A percentile compares a stretch with the other conserved stretches of the same genome.
Conservation (phyloP, 805 yeast species). For the Starmerella bacillaris region DNA sequence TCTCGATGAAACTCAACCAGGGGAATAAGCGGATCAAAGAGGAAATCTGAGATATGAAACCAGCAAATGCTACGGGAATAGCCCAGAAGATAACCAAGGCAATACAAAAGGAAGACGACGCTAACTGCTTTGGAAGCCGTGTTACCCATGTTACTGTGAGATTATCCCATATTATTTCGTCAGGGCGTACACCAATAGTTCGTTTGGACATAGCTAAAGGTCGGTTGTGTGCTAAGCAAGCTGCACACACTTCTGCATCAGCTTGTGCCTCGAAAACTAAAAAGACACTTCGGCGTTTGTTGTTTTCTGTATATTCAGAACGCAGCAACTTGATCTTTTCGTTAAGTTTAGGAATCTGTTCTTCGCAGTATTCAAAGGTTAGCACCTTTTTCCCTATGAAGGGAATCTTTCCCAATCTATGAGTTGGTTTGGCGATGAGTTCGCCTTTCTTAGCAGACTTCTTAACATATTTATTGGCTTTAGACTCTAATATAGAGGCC, state of each 20-base stretch:
- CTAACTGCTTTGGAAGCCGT: constrained; percentile 38
- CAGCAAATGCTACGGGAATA: constrained; percentile 94
- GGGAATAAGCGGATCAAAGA: constrained; percentile 31
- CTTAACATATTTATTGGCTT: constrained; percentile 51
- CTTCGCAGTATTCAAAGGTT: constrained; percentile 56
- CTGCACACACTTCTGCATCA: constrained; percentile 78
- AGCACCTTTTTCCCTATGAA: constrained; percentile 70
- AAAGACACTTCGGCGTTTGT: constrained; percentile 69
- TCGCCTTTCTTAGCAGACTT: constrained; percentile 47
- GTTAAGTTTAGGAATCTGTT: constrained; percentile 51
- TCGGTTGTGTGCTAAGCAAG: constrained; percentile 38
- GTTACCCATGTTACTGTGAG: constrained; percentile 38
- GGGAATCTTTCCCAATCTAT: constrained; percentile 34
- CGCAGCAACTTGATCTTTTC: constrained; percentile 45
- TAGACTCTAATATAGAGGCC: constrained; percentile 46
- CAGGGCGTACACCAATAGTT: constrained; percentile 53
- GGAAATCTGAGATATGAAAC: constrained; percentile 71
- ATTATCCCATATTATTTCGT: constrained; percentile 72
- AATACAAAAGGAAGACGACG: constrained; percentile 41
- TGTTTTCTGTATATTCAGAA: constrained; percentile 31
- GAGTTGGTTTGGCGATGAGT: constrained; percentile 67
- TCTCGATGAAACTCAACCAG: constrained; percentile 57
- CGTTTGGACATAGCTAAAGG: constrained; percentile 30
- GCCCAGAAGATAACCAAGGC: constrained; percentile 80
- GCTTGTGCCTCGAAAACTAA: constrained; percentile 67